Evolutionary conservation across 2,329 filamentous ascomycete species (phyloP), one percentile per base, ranked within the genome.

Genomic region (Didymella sp.): DNA sequence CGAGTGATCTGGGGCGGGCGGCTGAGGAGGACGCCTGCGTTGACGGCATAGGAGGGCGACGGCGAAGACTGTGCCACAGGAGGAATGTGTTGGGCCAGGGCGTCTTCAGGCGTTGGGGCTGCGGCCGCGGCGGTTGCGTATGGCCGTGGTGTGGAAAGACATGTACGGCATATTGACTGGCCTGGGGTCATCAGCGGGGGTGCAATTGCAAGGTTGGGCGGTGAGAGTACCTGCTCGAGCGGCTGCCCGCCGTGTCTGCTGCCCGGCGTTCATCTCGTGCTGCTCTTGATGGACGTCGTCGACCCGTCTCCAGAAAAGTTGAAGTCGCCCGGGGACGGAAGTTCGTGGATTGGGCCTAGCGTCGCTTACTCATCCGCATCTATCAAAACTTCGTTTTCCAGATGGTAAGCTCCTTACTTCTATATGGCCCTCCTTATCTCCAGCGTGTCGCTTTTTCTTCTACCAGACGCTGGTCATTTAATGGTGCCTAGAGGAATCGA

Each of bases 1-100:
- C 90, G 89, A 24, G 95, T 98, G 70, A 99, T 83, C 57, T 96
- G 82, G 6, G 95, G 95, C 44, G 95, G 87, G 25, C 95, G 91
- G 42, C 92, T 95, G 62, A 99, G 87, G 66, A 98, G 86, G 58
- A 97, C 83, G 62, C 91, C 90, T 56, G 87, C 83, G 46, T 78
- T 76, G 55, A 83, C 63, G 28, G 73, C 73, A 66, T 81, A 82
- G 27, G 77, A 74, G 63, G 77, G 74, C 46, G 71, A 68, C 2
- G 76, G 72, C n/a, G 78, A 83, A 76, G 59, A 56, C 25, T 73
- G 61, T 12, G 74, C 63, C 22, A 73, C 68, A 60, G 78, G 67
- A 62, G 75, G 67, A 38, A 76, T 63, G 52, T 73, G 69, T 30
- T 70, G 70, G 24, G 60, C 35, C 21, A 56, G 48, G n/a, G 66